Evolutionary conservation across 768 basidiomycete species (phyloP).

Genomic region (Pisolithus orientalis): DNA sequence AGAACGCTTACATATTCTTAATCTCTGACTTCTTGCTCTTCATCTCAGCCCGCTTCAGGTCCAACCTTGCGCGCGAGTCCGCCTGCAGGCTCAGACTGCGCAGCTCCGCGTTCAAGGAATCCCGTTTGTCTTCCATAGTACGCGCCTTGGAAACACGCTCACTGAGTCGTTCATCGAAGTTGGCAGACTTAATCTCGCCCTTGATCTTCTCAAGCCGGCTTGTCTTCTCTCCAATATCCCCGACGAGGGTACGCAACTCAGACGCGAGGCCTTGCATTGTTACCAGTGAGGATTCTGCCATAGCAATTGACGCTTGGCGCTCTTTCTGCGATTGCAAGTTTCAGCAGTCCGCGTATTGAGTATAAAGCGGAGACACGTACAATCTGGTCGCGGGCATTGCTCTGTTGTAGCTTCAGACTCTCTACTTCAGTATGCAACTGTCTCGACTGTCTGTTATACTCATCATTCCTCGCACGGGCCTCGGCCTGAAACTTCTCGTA

Average conservation of each 20-base stretch:
- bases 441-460: conserved; percentile 55
- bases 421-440: conserved; percentile 52
- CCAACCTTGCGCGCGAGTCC: conserved; percentile 72
- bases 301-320: conserved; percentile 44
- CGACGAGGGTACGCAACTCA: conserved; percentile 46
- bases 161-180: conserved; percentile 57
- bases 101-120: conserved; percentile 65
- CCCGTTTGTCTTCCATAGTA: conserved; percentile 60
- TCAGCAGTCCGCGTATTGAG: background rate
- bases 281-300: conserved; percentile 52
- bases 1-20: conserved; percentile 51
- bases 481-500: conserved; percentile 68
- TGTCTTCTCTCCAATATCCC: conserved; percentile 68
- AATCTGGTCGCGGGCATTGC: conserved; percentile 48
- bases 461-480: conserved; percentile 49
- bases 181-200: conserved; percentile 48
- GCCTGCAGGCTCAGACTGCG: conserved; percentile 69
- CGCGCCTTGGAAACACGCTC: conserved; percentile 52
- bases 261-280: conserved; percentile 46
- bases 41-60: conserved; percentile 65
- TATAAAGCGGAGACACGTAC: conserved; percentile 31
- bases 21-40: conserved; percentile 62
- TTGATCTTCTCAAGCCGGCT: conserved; percentile 54
- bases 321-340: conserved; percentile 32
- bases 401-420: conserved; percentile 46